Evolutionary conservation across 2,329 filamentous ascomycete genomes (phyloP).

Genomic region (Trichoderma sp.): DNA sequence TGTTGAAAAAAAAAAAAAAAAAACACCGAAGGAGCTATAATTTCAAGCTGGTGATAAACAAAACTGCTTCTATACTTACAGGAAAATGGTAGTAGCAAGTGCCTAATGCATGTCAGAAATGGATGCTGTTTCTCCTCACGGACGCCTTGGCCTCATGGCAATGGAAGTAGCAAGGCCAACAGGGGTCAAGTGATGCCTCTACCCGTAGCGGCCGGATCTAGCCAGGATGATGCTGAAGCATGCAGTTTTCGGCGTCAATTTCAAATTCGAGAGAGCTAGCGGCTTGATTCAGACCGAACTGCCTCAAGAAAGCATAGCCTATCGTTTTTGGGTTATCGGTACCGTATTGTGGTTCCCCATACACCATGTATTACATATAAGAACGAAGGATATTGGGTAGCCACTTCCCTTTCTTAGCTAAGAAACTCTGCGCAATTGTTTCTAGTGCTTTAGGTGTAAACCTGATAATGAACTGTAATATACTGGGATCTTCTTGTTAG

Average conservation of each 20-base stretch:
- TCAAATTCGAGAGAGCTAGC: neutral
- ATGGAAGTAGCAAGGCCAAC: neutral
- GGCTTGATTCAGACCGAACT: neutral
- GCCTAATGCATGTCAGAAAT: neutral
- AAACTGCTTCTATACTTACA: neutral
- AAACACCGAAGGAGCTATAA: neutral
- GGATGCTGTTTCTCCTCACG: neutral
- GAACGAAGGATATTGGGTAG: neutral
- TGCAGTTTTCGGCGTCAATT: neutral
- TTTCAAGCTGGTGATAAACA: neutral
- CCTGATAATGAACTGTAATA: too few species aligned
- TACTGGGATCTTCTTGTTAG: too few species aligned
- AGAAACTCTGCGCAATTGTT: too few species aligned
- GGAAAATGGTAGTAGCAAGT: neutral
- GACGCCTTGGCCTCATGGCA: neutral
- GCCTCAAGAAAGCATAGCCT: neutral
- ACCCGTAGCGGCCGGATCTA: neutral
- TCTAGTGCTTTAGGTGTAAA: too few species aligned
- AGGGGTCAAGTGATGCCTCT: neutral
- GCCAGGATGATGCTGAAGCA: neutral
- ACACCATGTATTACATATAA: neutral
- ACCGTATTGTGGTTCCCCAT: neutral
- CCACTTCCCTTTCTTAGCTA: too few species aligned
- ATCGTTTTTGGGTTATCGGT: neutral
- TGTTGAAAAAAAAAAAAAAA: neutral